Evolutionary conservation across 2,329 filamentous ascomycete species (phyloP), one percentile per base, ranked within the genome.

Genomic region (Aspergillus quadrilineatus): DNA sequence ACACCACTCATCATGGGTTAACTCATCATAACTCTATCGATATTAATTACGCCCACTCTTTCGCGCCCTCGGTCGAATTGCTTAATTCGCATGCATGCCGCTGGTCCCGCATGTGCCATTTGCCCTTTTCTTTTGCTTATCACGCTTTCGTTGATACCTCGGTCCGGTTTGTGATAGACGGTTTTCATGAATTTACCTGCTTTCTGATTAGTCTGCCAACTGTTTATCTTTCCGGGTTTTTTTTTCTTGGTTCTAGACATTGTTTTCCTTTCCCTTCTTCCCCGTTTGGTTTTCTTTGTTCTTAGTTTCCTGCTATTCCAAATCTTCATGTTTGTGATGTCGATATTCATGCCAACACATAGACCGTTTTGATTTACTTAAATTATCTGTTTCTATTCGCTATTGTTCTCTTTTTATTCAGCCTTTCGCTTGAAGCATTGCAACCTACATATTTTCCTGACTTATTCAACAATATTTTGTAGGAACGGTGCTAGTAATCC

Each of bases 101-200:
- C 50, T 46, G 55, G 45, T 53, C 45, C 55, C 43, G 50, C 53
- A 57, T 59, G 54, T 51, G 57, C 53, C 48, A 26, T 47, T 34
- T 37, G 47, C 26, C 29, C 29, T 29, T 49, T 36, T 12, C 37
- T 30, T 15, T 28, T 58, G 44, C 50, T 60, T 60, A 54, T 55
- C 50, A 50, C 48, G 34, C n/a, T 57, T 51, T 39, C 30, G n/a
- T 26, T 53, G 58, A 62, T 62, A 62, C 62, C 62, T 62, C 56
- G 61, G 51, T 55, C 56, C 55, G 55, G 42, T 55, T 47, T 63
- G n/a, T 60, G 56, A 62, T 67, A 67, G 65, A 69, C 53, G 57
- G 59, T 56, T 44, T 57, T 42, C 56, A 22, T 22, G 22, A 22
- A 22, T 64, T 48, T 59, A 53, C 6, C 36, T 50, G 26, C 28